Evolutionary conservation across 768 basidiomycete species (phyloP), one percentile per base, ranked within the genome.

Genomic region (Cytidiella melzeri): DNA sequence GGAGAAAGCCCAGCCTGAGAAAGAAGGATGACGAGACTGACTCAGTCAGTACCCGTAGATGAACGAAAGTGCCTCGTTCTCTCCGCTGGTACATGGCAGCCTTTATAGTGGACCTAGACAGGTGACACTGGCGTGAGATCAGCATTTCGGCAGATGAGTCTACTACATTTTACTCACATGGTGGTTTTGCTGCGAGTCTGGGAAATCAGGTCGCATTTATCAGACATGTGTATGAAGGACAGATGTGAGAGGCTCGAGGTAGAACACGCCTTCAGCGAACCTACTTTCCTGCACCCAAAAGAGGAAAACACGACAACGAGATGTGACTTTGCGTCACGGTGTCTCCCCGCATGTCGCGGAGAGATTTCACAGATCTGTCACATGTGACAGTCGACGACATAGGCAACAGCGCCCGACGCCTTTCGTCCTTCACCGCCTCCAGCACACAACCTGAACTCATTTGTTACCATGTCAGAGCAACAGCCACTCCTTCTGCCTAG

Each of bases 401-500:
- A 34, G 30, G 30, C 30, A 34, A 34, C 30, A 34, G 30, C 30
- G 30, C 30, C 9, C 30, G 15, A 15, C 15, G 30, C 30, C 30
- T 34, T n/a, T 15, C 30, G 30, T 15, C 30, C 15, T 34, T 34
- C 30, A 34, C 30, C 15, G 30, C 30, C 30, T 34, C 30, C 30
- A 34, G 30, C 30, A 34, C 15, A 7, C 30, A 34, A 7, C 30
- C 30, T n/a, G n/a, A n/a, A 34, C 30, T 15, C 15, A 34, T 15
- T 34, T 15, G 15, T 34, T 57, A 62, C 43, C 60, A 68, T 66
- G 67, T 58, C 63, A 52, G 80, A 81, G 59, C 67, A 69, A 47
- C 68, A 78, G 51, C 73, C 72, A 20, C 63, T 81, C 25, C 75
- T 82, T 52, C 47, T 58, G 26, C 55, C 62, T 18, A 41, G 59